Conservation (phyloP, 768 basidiomycete species). For the Arthromyces matolae region DNA sequence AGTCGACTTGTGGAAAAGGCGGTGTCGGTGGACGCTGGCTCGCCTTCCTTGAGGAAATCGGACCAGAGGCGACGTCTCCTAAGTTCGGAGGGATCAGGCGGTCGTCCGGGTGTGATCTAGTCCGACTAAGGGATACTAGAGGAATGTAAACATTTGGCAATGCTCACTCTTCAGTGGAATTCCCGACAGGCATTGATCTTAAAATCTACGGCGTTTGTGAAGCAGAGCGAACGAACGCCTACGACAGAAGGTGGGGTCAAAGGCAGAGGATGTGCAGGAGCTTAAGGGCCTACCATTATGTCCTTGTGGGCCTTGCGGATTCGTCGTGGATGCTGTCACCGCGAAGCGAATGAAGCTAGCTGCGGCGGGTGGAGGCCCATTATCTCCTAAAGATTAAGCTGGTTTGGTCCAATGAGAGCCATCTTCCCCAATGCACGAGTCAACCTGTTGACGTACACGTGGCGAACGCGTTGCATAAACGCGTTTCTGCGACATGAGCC, state of each 20-base stretch:
- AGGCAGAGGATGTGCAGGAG: neutral
- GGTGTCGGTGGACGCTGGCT: conserved; percentile 9
- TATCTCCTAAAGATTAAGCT: too few species aligned
- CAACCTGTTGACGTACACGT: conserved; percentile 14
- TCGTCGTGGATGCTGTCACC: conserved; percentile 10
- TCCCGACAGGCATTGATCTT: neutral
- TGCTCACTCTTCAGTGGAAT: conserved; percentile 1
- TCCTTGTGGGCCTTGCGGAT: conserved; percentile 9
- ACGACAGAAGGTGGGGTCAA: neutral
- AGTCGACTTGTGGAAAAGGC: conserved; percentile 4
- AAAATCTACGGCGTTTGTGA: neutral
- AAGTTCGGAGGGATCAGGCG: too few species aligned
- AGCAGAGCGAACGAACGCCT: neutral
- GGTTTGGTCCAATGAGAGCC: too few species aligned
- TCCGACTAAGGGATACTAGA: too few species aligned
- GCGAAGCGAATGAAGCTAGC: neutral
- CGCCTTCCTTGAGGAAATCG: neutral
- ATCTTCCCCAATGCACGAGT: too few species aligned
- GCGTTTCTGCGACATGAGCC: neutral
- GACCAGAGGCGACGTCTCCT: neutral
- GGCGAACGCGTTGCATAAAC: conserved; percentile 8
- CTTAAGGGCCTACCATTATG: neutral
- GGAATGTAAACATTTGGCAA: too few species aligned
- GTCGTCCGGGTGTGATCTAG: too few species aligned
- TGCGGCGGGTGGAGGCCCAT: too few species aligned